A percentile compares a stretch with the other conserved stretches of the same genome.
phyloP scores from a whole-genome alignment of 148 eudicot species.

The Rheum nobile region DNA sequence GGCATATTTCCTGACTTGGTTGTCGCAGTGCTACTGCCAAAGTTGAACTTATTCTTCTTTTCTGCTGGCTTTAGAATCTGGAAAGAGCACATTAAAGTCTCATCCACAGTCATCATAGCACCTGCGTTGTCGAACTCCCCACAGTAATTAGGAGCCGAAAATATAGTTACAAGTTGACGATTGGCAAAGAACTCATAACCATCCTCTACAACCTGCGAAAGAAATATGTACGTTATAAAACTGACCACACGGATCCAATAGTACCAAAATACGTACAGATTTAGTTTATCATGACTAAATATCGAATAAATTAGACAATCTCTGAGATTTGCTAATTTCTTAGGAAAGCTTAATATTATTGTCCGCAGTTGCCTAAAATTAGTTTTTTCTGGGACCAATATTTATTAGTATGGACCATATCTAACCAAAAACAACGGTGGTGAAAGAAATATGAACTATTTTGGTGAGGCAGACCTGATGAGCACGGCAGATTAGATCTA shows the following conservation, averaged over 20 bases:
- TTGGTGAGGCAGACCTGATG: slow-evolving; percentile 34
- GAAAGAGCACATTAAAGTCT: slow-evolving; percentile 52
- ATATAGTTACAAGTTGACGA: slow-evolving; percentile 39
- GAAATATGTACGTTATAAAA: background rate
- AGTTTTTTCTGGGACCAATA: background rate
- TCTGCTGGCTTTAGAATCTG: slow-evolving; percentile 55
- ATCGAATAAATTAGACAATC: too few species aligned
- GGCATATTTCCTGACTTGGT: slow-evolving; percentile 31
- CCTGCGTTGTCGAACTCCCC: slow-evolving; percentile 54
- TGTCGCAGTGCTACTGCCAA: slow-evolving; percentile 37
- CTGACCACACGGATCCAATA: background rate
- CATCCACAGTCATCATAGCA: slow-evolving; percentile 60
- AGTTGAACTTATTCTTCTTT: slow-evolving; percentile 37
- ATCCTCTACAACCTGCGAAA: slow-evolving; percentile 47
- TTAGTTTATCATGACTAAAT: too few species aligned
- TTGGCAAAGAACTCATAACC: slow-evolving; percentile 52
- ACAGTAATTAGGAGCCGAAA: slow-evolving; percentile 36
- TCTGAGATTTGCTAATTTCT: too few species aligned
- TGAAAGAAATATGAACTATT: background rate
- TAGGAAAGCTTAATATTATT: background rate
- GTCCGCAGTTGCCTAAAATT: background rate
- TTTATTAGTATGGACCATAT: background rate
- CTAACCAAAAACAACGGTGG: background rate
- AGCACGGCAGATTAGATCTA: slow-evolving; percentile 58
- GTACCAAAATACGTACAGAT: background rate